phyloP scores from a whole-genome alignment of 2,329 filamentous ascomycete species.

The Fusarium caatingaense region DNA sequence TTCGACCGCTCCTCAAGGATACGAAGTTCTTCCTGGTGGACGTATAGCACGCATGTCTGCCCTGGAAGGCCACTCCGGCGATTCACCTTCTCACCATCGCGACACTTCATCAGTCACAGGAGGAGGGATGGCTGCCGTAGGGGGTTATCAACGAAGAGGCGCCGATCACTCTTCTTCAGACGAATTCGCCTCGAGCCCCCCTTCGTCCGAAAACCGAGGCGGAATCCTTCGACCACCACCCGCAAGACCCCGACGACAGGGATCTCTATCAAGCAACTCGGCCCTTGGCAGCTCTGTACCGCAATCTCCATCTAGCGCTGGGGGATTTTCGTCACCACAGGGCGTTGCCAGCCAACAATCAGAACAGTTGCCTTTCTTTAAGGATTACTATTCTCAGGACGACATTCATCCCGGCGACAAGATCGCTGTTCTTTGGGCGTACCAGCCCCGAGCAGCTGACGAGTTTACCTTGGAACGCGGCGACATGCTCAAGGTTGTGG shows the following conservation, averaged over 20 bases:
- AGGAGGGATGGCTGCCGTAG: constrained; percentile 56
- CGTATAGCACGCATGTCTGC: constrained; percentile 97
- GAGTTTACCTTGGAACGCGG: constrained; percentile 94
- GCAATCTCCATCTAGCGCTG: constrained; percentile 78
- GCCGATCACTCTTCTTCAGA: constrained; percentile 76
- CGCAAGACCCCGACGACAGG: constrained; percentile 74
- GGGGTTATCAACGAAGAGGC: constrained; percentile 62
- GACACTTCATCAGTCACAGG: constrained; percentile 54
- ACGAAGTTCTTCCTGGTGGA: constrained; percentile 84
- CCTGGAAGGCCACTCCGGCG: constrained; percentile 78
- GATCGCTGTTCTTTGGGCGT: constrained; percentile 94
- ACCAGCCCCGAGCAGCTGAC: constrained; percentile 91
- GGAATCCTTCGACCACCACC: constrained; percentile 69
- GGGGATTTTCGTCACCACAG: constrained; percentile 84
- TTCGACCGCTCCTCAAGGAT: constrained; percentile 61
- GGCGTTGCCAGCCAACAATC: constrained; percentile 89
- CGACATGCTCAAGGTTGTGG: constrained; percentile 97
- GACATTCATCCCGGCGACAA: constrained; percentile 93
- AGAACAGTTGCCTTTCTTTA: constrained; percentile 95
- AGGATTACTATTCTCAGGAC: constrained; percentile 98
- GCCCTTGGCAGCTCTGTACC: constrained; percentile 76
- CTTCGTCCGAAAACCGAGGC: constrained; percentile 67
- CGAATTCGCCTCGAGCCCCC: constrained; percentile 76
- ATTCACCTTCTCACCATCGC: constrained; percentile 67
- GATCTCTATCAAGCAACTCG: constrained; percentile 90